Conservation (phyloP, 148 eudicot genomes). For the Rhododendron kiyosumense region DNA sequence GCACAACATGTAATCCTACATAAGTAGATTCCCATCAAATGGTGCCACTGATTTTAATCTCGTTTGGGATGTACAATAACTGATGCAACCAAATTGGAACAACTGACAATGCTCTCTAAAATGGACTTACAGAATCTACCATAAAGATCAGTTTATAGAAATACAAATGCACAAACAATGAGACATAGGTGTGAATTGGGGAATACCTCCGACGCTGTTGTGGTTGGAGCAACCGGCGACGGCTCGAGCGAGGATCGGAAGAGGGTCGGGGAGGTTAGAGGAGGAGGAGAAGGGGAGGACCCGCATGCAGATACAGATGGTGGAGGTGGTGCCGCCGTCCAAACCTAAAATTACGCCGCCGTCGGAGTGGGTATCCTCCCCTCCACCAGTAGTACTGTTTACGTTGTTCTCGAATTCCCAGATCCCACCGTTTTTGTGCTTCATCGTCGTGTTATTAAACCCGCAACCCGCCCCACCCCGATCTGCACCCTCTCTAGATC, state of each 20-base stretch:
- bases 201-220: constrained; percentile 86
- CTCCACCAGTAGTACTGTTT: not conserved
- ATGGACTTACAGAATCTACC: not conserved
- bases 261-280: constrained; percentile 26
- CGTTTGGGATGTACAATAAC: not conserved
- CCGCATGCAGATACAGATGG: constrained; percentile 64
- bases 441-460: not conserved
- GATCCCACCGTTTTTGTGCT: constrained; percentile 29
- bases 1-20: not conserved
- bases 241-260: constrained; percentile 61
- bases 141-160: not conserved
- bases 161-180: not conserved
- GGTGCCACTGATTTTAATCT: not conserved
- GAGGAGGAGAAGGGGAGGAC: constrained; percentile 29
- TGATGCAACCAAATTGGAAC: not conserved
- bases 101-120: not conserved
- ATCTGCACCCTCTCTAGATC: not conserved
- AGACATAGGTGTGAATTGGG: not conserved
- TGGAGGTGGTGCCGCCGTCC: constrained; percentile 86
- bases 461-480: not conserved
- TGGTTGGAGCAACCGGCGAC: constrained; percentile 72
- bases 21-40: not conserved
- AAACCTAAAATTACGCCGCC: constrained; percentile 56
- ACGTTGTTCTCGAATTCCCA: constrained; percentile 16
- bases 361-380: not conserved